Evolutionary conservation across 129 eudicot species (phyloP).

Genomic region (Centella asiatica): DNA sequence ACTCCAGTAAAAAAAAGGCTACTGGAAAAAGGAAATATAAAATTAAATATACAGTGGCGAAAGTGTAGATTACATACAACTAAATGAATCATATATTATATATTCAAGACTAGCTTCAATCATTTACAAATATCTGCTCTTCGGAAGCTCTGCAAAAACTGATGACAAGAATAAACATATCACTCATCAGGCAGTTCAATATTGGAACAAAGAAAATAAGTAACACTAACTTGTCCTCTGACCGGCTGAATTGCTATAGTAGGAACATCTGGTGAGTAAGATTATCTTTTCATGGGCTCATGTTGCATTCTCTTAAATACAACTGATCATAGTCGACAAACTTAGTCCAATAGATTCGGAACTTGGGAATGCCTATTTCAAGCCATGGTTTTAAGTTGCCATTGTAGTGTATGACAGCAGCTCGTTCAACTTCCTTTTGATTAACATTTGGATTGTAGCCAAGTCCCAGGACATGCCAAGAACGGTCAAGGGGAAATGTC

Average conservation of each 20-base stretch:
- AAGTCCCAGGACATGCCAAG: conserved; percentile 96
- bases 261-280: not conserved
- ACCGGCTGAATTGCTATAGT: not conserved
- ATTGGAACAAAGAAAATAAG: not conserved
- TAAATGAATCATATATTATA: not conserved
- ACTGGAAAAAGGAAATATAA: not conserved
- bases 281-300: conserved; percentile 41
- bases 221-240: conserved; percentile 16
- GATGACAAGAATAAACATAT: conserved; percentile 10
- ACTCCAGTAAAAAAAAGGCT: not conserved
- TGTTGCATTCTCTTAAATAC: conserved; percentile 83
- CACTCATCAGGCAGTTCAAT: conserved; percentile 1
- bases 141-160: conserved; percentile 2
- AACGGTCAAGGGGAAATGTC: conserved; percentile 55
- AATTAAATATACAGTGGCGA: conserved; percentile 3
- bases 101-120: conserved; percentile 14
- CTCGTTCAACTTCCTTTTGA: conserved; percentile 71
- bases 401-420: conserved; percentile 82
- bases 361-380: conserved; percentile 85
- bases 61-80: conserved; percentile 7
- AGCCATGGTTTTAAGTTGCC: conserved; percentile 98
- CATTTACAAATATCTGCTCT: conserved; percentile 25
- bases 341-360: conserved; percentile 61
- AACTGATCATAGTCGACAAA: conserved; percentile 69
- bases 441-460: conserved; percentile 85